These are phyloP conservation scores for Scheffersomyces cryptocercus DNA, from an alignment of 1,139 yeast species.

Conservation along the genomic window DNA sequence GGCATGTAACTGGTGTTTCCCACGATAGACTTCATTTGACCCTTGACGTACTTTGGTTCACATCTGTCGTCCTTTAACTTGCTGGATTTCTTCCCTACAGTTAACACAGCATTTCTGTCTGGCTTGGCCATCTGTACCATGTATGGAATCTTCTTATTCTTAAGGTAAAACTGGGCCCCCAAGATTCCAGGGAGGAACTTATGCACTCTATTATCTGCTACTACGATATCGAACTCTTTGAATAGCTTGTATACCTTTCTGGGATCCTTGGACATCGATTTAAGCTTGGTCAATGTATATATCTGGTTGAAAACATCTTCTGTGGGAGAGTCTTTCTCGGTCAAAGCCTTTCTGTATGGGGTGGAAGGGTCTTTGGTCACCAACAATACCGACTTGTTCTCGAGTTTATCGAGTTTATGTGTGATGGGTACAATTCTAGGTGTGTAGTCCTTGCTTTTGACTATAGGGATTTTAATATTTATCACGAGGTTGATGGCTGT, in stretches of 20 bases:
- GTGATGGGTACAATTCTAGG: slow-evolving; percentile 70
- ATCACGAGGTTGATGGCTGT: slow-evolving; percentile 48
- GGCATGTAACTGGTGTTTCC: slow-evolving; percentile 62
- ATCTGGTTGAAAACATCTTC: slow-evolving; percentile 61
- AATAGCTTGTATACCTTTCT: slow-evolving; percentile 47
- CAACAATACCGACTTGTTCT: slow-evolving; percentile 52
- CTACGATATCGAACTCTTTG: slow-evolving; percentile 63
- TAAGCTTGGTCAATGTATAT: slow-evolving; percentile 56
- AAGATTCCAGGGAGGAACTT: slow-evolving; percentile 56
- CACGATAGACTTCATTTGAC: slow-evolving; percentile 62
- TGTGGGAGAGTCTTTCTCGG: slow-evolving; percentile 51
- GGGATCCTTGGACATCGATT: slow-evolving; percentile 44
- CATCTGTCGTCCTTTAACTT: slow-evolving; percentile 54
- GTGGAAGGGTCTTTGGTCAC: slow-evolving; percentile 71
- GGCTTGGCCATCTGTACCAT: slow-evolving; percentile 66
- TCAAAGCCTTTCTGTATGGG: slow-evolving; percentile 49
- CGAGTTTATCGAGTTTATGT: slow-evolving; percentile 47
- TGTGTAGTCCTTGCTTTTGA: slow-evolving; percentile 52
- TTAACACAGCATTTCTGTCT: slow-evolving; percentile 37
- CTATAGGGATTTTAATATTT: slow-evolving; percentile 51
- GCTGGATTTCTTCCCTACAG: slow-evolving; percentile 33
- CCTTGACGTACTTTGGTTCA: slow-evolving; percentile 60
- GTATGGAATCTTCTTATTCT: slow-evolving; percentile 63
- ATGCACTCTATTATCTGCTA: slow-evolving; percentile 66
- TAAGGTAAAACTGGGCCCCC: slow-evolving; percentile 57